Conservation (phyloP, 2,329 filamentous ascomycete genomes). For the Parafenestella ontariensis region DNA sequence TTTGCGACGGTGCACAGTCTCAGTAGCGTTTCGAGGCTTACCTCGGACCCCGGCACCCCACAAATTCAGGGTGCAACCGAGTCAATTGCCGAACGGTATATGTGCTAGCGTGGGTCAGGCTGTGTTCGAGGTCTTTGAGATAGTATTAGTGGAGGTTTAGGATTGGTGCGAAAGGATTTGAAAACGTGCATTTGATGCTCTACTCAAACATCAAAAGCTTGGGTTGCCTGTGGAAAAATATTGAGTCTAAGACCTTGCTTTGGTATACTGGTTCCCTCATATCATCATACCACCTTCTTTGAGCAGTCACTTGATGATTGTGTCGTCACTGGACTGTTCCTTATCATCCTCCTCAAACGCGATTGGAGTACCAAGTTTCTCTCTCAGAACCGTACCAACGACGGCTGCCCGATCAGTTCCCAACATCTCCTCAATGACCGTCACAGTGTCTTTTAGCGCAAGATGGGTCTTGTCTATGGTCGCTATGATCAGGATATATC, state of each 20-base stretch:
- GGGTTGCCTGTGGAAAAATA: too few species aligned
- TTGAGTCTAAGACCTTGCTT: too few species aligned
- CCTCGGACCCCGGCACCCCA: neutral
- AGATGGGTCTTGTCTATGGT: constrained; percentile 10
- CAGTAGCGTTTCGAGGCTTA: neutral
- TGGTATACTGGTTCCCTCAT: too few species aligned
- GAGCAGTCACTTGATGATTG: too few species aligned
- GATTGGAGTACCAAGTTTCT: neutral
- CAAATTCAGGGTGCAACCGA: neutral
- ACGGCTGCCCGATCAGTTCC: neutral
- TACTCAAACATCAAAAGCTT: too few species aligned
- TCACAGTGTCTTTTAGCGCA: constrained; percentile 12
- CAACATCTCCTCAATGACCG: constrained; percentile 13
- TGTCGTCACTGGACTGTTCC: too few species aligned
- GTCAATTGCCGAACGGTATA: neutral
- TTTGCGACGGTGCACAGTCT: neutral
- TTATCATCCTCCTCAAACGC: neutral
- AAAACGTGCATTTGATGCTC: neutral
- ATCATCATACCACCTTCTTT: too few species aligned
- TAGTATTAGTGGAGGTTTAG: neutral
- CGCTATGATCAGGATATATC: constrained; percentile 51
- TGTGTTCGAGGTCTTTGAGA: neutral
- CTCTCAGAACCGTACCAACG: neutral
- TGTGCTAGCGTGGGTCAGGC: too few species aligned
- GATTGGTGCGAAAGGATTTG: neutral